Percentiles rank a stretch among this genome's conserved stretches.
Evolutionary conservation across 2,329 filamentous ascomycete genomes (phyloP).

Genomic region (Cytospora schulzeri): DNA sequence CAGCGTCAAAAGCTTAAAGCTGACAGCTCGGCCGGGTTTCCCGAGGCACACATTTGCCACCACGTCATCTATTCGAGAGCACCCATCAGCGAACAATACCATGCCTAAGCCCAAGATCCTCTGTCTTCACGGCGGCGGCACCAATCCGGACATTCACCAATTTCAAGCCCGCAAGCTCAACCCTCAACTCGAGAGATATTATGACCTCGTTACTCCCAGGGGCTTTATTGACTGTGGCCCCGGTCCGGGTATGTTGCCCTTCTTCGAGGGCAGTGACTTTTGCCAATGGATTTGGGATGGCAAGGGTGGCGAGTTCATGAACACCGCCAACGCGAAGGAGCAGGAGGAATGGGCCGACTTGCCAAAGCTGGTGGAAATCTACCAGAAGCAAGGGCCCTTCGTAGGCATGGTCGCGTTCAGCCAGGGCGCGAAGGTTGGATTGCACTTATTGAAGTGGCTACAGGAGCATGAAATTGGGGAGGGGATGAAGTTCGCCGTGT

Average conservation of each 20-base stretch:
- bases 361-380: constrained; percentile 73
- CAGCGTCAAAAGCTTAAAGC: too few relatives aligned
- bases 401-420: constrained; percentile 21
- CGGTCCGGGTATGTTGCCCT: constrained; percentile 20
- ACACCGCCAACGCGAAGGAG: constrained; percentile 55
- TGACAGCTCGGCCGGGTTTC: too few relatives aligned
- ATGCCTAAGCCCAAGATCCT: constrained; percentile 23
- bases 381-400: constrained; percentile 19
- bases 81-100: background rate
- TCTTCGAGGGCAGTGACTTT: constrained; percentile 22
- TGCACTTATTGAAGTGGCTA: constrained; percentile 22
- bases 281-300: constrained; percentile 22
- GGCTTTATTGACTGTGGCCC: constrained; percentile 22
- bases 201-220: constrained; percentile 19
- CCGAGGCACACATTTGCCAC: background rate
- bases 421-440: constrained; percentile 19
- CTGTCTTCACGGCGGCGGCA: constrained; percentile 20
- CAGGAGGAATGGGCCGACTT: constrained; percentile 75
- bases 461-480: constrained; percentile 21
- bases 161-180: constrained; percentile 23
- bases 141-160: constrained; percentile 21
- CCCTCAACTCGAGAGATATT: constrained; percentile 13
- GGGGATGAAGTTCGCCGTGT: constrained; percentile 16
- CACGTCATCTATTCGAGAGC: background rate
- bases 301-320: constrained; percentile 19